phyloP scores from a whole-genome alignment of 768 basidiomycete species.

The Rhizopogon vulgaris region DNA sequence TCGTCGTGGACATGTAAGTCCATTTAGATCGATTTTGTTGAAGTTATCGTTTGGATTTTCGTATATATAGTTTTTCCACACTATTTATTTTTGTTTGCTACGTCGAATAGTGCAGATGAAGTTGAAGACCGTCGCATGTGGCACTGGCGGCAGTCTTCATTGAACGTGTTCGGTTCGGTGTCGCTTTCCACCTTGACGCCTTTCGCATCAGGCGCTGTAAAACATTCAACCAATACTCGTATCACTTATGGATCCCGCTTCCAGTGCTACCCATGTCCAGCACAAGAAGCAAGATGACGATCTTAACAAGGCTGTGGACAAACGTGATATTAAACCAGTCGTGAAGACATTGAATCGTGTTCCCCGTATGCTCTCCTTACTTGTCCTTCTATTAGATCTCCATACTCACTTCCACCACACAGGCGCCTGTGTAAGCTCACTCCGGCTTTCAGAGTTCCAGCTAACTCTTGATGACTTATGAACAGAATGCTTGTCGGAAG shows the following conservation, averaged over 20 bases:
- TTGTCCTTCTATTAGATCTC: constrained; percentile 7
- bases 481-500: constrained; percentile 88
- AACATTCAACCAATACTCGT: background rate
- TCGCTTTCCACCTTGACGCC: constrained; percentile 11
- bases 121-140: constrained; percentile 1
- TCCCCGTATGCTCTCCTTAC: constrained; percentile 55
- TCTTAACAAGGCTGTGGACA: constrained; percentile 29
- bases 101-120: background rate
- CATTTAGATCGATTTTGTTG: background rate
- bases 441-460: constrained; percentile 8
- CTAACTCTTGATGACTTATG: constrained; percentile 14
- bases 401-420: background rate
- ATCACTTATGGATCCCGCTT: constrained; percentile 15
- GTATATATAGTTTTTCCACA: background rate
- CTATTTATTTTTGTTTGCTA: constrained; percentile 3
- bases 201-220: constrained; percentile 2
- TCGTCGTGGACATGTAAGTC: background rate
- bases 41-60: background rate
- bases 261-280: constrained; percentile 20
- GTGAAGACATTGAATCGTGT: constrained; percentile 81
- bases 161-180: constrained; percentile 10
- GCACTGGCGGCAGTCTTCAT: background rate
- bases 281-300: constrained; percentile 57
- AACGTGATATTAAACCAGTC: constrained; percentile 66
- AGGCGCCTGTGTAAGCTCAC: constrained; percentile 74